Percentiles rank a stretch among this genome's conserved stretches.
Evolutionary conservation across 768 basidiomycete species (phyloP).

Genomic region (Lentinula sp.): DNA sequence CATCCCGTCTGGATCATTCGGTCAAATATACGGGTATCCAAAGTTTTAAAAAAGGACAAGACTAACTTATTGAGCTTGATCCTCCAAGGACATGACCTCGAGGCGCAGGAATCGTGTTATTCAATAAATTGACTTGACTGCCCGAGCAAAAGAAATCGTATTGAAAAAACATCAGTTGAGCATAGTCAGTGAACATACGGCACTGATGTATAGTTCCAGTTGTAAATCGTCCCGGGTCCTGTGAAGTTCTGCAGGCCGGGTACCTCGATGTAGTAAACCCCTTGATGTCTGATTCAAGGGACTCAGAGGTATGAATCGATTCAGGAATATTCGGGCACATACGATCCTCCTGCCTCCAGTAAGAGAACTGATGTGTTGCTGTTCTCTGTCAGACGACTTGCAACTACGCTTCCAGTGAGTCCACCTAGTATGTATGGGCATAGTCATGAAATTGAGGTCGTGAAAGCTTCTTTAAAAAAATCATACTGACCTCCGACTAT

Average conservation of each 20-base stretch:
- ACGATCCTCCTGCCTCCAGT: slow-evolving; percentile 16
- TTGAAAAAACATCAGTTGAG: neutral
- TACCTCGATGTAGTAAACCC: neutral
- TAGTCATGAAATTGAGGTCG: no score
- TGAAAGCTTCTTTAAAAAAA: neutral
- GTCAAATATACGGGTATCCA: neutral
- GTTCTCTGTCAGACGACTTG: neutral
- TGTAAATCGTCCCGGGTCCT: slow-evolving; percentile 5
- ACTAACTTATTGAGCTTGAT: slow-evolving; percentile 7
- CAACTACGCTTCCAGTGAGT: neutral
- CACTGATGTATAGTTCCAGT: slow-evolving; percentile 18
- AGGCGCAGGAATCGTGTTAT: neutral
- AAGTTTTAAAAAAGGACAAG: neutral
- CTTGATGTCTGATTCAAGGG: neutral
- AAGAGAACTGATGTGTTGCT: slow-evolving; percentile 4
- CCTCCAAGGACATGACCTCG: slow-evolving; percentile 13
- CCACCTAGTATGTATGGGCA: neutral
- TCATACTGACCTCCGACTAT: neutral
- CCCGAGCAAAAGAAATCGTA: neutral
- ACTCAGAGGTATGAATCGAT: neutral
- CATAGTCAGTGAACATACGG: neutral
- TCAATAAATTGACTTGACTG: neutral
- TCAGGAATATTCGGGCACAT: neutral
- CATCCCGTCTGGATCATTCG: neutral
- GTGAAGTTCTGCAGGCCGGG: neutral